Conservation (phyloP, 768 basidiomycete species). For the Rhizopogon roseolus region DNA sequence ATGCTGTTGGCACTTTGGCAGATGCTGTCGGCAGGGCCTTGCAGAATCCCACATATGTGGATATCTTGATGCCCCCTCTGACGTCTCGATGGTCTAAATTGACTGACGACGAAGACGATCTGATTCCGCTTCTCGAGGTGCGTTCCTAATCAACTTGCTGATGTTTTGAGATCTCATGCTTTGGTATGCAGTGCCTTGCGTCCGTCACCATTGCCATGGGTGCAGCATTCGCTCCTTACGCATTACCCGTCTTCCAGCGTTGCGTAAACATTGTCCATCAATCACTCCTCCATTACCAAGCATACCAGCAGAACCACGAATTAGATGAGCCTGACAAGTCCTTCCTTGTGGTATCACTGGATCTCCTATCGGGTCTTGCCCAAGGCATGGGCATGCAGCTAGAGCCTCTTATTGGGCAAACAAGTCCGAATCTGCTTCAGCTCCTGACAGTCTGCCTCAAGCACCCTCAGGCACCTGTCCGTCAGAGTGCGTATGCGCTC, state of each 20-base stretch:
- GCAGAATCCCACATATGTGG: constrained; percentile 81
- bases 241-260: constrained; percentile 87
- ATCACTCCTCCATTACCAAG: constrained; percentile 80
- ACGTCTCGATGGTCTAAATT: constrained; percentile 87
- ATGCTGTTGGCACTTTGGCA: constrained; percentile 97
- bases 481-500: constrained; percentile 97
- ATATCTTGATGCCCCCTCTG: constrained; percentile 95
- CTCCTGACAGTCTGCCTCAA: constrained; percentile 87
- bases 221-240: constrained; percentile 81
- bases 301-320: constrained; percentile 83
- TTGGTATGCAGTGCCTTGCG: constrained; percentile 75
- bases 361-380: constrained; percentile 90
- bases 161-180: not conserved
- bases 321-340: constrained; percentile 94
- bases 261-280: constrained; percentile 83
- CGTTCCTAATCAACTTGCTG: constrained; percentile 14
- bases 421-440: constrained; percentile 73
- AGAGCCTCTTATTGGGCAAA: constrained; percentile 62
- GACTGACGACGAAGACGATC: constrained; percentile 85
- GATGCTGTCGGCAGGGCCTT: constrained; percentile 91
- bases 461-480: constrained; percentile 92
- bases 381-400: constrained; percentile 86
- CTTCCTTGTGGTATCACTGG: constrained; percentile 97
- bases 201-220: constrained; percentile 98
- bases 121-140: constrained; percentile 95